Conservation (phyloP, 2,329 filamentous ascomycete species). For the Penicillium sp. region DNA sequence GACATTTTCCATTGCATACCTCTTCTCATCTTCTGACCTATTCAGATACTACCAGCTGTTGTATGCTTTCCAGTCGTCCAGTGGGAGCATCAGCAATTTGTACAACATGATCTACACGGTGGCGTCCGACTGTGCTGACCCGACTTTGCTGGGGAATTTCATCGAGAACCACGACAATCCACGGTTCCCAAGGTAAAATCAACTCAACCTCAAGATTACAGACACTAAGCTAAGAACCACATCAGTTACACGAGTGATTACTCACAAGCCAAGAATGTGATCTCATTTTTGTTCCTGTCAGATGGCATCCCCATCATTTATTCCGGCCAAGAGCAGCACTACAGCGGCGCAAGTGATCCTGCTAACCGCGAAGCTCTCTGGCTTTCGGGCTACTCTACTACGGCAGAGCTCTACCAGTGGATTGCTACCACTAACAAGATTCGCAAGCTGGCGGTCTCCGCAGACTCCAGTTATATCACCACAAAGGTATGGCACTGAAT, state of each 20-base stretch:
- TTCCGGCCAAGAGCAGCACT: slow-evolving; percentile 68
- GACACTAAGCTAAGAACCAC: not conserved
- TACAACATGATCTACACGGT: slow-evolving; percentile 38
- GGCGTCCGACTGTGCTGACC: slow-evolving; percentile 42
- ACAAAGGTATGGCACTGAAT: slow-evolving; percentile 30
- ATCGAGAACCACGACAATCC: slow-evolving; percentile 64
- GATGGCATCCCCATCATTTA: slow-evolving; percentile 68
- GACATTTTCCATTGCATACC: too few relatives aligned
- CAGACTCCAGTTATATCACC: slow-evolving; percentile 42
- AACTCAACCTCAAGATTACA: not conserved
- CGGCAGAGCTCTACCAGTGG: slow-evolving; percentile 51
- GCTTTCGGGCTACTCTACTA: slow-evolving; percentile 53
- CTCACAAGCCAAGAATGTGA: slow-evolving; percentile 60
- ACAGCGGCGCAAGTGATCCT: slow-evolving; percentile 52
- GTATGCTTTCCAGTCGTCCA: slow-evolving; percentile 35
- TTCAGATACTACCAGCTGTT: slow-evolving; percentile 43
- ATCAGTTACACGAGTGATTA: slow-evolving; percentile 33
- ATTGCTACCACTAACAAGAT: slow-evolving; percentile 54
- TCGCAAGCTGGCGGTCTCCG: slow-evolving; percentile 46
- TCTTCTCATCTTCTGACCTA: too few relatives aligned
- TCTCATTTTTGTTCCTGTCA: slow-evolving; percentile 60
- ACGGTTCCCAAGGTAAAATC: slow-evolving; percentile 49
- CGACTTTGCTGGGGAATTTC: slow-evolving; percentile 55
- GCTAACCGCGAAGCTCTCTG: slow-evolving; percentile 60
- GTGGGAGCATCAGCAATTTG: slow-evolving; percentile 38